phyloP scores from a whole-genome alignment of 306 rosid genomes.

The Lathyrus sativus region DNA sequence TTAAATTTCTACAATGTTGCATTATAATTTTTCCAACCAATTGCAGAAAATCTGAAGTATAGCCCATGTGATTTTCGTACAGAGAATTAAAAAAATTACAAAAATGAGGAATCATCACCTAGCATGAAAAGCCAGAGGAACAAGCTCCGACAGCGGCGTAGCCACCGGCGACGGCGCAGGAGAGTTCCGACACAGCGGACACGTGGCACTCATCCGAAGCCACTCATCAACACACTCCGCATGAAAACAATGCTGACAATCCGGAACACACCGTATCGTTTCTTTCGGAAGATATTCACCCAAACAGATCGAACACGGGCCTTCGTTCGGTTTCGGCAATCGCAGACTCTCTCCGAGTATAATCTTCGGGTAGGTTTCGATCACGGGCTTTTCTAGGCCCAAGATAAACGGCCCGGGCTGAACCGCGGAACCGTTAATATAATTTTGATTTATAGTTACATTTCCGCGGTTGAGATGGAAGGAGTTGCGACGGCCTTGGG shows the following conservation, averaged over 20 bases:
- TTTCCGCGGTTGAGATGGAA: background rate
- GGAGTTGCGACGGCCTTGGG: conserved; percentile 20
- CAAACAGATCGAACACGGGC: conserved; percentile 62
- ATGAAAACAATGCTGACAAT: conserved; percentile 68
- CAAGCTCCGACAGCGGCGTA: conserved; percentile 53
- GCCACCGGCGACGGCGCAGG: conserved; percentile 55
- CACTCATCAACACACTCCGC: conserved; percentile 60
- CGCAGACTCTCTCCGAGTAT: conserved; percentile 58
- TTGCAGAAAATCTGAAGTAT: too few relatives aligned
- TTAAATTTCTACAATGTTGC: background rate
- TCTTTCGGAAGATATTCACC: conserved; percentile 56
- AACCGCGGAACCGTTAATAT: background rate
- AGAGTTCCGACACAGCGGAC: conserved; percentile 68
- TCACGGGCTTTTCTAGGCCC: conserved; percentile 55
- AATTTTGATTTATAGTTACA: too few relatives aligned
- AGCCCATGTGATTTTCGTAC: background rate
- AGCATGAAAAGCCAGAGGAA: conserved; percentile 57
- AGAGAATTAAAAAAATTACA: background rate
- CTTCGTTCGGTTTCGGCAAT: conserved; percentile 51
- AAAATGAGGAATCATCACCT: conserved; percentile 50
- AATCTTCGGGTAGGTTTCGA: conserved; percentile 57
- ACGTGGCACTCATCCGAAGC: conserved; percentile 61
- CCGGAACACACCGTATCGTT: conserved; percentile 56
- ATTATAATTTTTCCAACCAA: background rate
- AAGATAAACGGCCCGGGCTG: conserved; percentile 37